Percentiles rank a stretch among this genome's conserved stretches.
Evolutionary conservation across 2,329 filamentous ascomycete species (phyloP).

Genomic region (Colletotrichum endophyticum): DNA sequence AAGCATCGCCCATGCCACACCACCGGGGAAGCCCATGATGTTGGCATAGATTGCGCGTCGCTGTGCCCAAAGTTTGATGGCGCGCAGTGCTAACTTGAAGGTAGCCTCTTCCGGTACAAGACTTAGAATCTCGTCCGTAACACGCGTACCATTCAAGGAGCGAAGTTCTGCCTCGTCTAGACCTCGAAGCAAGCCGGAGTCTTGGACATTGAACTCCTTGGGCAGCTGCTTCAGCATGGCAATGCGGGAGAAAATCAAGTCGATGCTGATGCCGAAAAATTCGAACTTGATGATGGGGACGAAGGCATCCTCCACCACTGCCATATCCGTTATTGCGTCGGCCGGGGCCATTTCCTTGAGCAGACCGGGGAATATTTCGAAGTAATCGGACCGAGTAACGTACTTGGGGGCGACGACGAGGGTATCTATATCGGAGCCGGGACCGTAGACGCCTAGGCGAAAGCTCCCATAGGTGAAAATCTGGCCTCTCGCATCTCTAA

Average conservation of each 20-base stretch:
- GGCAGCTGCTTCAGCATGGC: slow-evolving; percentile 73
- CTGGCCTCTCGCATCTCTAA: slow-evolving; percentile 87
- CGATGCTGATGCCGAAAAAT: slow-evolving; percentile 88
- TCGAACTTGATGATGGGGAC: slow-evolving; percentile 98
- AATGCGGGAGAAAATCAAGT: slow-evolving; percentile 87
- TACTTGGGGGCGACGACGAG: slow-evolving; percentile 91
- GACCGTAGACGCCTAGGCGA: slow-evolving; percentile 90
- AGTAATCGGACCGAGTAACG: slow-evolving; percentile 89
- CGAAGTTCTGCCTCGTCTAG: slow-evolving; percentile 86
- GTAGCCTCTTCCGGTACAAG: slow-evolving; percentile 89
- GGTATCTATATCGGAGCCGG: slow-evolving; percentile 97
- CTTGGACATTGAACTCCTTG: slow-evolving; percentile 75
- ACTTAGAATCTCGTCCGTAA: slow-evolving; percentile 89
- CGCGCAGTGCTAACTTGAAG: slow-evolving; percentile 86
- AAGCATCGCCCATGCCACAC: slow-evolving; percentile 98
- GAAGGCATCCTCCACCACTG: slow-evolving; percentile 86
- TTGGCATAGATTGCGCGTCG: slow-evolving; percentile 93
- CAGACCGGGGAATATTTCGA: slow-evolving; percentile 82
- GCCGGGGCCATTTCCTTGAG: slow-evolving; percentile 77
- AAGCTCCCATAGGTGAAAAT: slow-evolving; percentile 98
- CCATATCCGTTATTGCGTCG: slow-evolving; percentile 83
- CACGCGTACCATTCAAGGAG: slow-evolving; percentile 91
- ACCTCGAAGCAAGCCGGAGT: slow-evolving; percentile 84
- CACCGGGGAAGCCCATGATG: slow-evolving; percentile 94
- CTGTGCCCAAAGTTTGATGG: slow-evolving; percentile 96